Evolutionary conservation across 495 filamentous ascomycete species (phyloP), one percentile per base, ranked within the genome.

Genomic region (Trichoderma parareesei): DNA sequence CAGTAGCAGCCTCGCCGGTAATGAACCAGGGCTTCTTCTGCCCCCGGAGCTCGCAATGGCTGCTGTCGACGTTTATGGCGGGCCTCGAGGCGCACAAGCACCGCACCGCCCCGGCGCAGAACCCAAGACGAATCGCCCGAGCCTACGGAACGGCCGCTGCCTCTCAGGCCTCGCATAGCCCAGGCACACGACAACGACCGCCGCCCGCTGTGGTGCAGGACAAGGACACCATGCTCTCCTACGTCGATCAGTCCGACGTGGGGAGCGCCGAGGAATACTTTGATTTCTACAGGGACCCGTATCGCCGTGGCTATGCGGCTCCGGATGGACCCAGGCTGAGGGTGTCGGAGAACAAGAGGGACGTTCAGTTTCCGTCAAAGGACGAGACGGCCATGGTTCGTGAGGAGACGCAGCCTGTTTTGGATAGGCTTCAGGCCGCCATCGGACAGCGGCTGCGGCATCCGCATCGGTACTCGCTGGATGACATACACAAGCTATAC

Each of bases 201-300:
- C 43, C 16, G 35, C 27, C n/a, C 63, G 66, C 2, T 18, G n/a
- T 16, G 18, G 41, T 38, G 8, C 63, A 42, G 37, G 62, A 41
- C n/a, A 62, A 53, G 53, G 27, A 37, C 48, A 76, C 81, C 64
- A 73, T 84, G 60, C 73, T 83, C n/a, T 73, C 69, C 8, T 69
- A 84, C 38, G 73, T 85, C 48, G 80, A 81, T 48, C 71, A 74
- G 38, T 80, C 82, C 66, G 74, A 75, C 64, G 72, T 70, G 18
- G 67, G 71, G n/a, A 67, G 75, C 10, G 76, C 79, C 16, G 77
- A 82, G 13, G 80, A 82, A 38, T 73, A 81, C 60, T 67, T 84
- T 59, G 69, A 73, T 43, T 73, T 77, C 65, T 63, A 78, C 46
- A 74, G 67, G 61, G 82, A 78, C 57, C 79, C 77, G 40, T 80